Percentiles rank a stretch among this genome's conserved stretches.
Evolutionary conservation across 2,329 filamentous ascomycete species (phyloP).

Genomic region (Epichloe amarillans): DNA sequence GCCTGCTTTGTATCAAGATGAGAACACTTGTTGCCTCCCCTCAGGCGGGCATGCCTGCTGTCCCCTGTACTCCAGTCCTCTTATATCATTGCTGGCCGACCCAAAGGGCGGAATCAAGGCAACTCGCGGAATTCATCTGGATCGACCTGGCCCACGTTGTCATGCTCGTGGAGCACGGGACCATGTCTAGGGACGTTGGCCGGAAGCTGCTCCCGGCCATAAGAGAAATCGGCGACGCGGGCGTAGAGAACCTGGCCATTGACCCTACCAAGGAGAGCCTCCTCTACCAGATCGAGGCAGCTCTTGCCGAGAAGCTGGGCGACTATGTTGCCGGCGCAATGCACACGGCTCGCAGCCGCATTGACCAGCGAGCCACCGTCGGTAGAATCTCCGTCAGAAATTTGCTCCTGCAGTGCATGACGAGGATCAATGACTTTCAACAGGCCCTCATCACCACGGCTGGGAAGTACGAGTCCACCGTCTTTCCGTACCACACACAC

Average conservation of each 20-base stretch:
- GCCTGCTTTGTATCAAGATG: not conserved
- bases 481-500: conserved; percentile 8
- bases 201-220: not conserved
- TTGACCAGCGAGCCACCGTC: conserved; percentile 9
- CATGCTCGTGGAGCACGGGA: conserved; percentile 7
- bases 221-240: not conserved
- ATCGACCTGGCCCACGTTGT: conserved; percentile 8
- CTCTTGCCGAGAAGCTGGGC: conserved; percentile 1
- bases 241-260: not conserved
- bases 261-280: not conserved
- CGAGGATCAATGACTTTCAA: not conserved
- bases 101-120: conserved; percentile 6
- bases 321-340: conserved; percentile 8
- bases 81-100: conserved; percentile 6
- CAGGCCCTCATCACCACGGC: conserved; percentile 4
- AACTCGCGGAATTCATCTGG: conserved; percentile 8
- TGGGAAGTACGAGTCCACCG: not conserved
- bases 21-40: not conserved
- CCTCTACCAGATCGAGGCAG: not conserved
- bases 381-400: conserved; percentile 5
- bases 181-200: not conserved
- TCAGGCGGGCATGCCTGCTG: not conserved
- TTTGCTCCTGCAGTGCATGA: conserved; percentile 4
- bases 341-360: conserved; percentile 8
- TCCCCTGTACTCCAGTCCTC: not conserved